Percentiles rank a stretch among this genome's conserved stretches.
Evolutionary conservation across 2,329 filamentous ascomycete genomes (phyloP).

Genomic region (Hypoxylon rubiginosum): DNA sequence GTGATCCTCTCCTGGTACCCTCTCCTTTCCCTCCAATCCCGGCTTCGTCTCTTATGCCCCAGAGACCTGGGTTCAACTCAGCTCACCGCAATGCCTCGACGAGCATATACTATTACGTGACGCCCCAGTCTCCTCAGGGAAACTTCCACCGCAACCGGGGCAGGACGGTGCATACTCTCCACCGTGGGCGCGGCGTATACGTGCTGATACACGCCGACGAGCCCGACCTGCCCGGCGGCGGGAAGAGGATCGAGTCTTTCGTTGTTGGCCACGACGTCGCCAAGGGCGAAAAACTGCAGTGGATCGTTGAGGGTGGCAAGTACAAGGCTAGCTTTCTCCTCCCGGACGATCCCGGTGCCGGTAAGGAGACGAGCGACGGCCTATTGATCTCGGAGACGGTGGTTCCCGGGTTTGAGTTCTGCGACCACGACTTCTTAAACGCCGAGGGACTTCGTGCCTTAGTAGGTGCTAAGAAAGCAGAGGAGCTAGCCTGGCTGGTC

Average conservation of each 20-base stretch:
- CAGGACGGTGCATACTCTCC: slow-evolving; percentile 73
- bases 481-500: slow-evolving; percentile 13
- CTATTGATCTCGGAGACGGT: slow-evolving; percentile 77
- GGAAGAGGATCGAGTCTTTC: slow-evolving; percentile 68
- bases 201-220: slow-evolving; percentile 73
- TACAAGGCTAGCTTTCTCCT: slow-evolving; percentile 75
- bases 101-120: slow-evolving; percentile 27
- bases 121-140: slow-evolving; percentile 21
- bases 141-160: slow-evolving; percentile 74
- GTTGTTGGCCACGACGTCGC: slow-evolving; percentile 69
- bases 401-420: slow-evolving; percentile 75
- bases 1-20: slow-evolving; percentile 63
- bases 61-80: slow-evolving; percentile 57
- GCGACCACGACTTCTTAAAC: slow-evolving; percentile 76
- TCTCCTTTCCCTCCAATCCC: slow-evolving; percentile 64
- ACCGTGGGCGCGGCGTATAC: slow-evolving; percentile 65
- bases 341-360: slow-evolving; percentile 55
- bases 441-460: slow-evolving; percentile 64
- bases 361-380: slow-evolving; percentile 57
- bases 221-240: slow-evolving; percentile 56
- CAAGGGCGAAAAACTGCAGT: slow-evolving; percentile 73
- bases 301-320: slow-evolving; percentile 77
- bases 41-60: slow-evolving; percentile 48
- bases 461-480: slow-evolving; percentile 63
- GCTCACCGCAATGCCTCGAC: slow-evolving; percentile 48